phyloP scores from a whole-genome alignment of 140 eudicot genomes.

The Oenanthe javanica region DNA sequence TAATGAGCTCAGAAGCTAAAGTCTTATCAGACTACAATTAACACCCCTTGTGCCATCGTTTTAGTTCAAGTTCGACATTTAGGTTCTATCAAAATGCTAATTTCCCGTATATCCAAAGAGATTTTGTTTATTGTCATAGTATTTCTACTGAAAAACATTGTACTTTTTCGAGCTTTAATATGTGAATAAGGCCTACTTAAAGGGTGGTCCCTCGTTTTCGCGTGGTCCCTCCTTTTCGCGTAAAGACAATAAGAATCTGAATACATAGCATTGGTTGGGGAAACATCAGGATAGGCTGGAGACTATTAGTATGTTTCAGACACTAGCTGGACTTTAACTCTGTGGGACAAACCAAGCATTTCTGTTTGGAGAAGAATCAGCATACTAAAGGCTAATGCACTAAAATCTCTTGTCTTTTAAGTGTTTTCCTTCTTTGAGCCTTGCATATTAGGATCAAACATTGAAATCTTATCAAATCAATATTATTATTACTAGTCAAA shows the following conservation, averaged over 20 bases:
- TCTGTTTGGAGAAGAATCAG: not conserved
- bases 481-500: not conserved
- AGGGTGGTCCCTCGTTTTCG: not conserved
- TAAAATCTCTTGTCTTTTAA: not conserved
- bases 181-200: not conserved
- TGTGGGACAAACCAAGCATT: not conserved
- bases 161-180: not conserved
- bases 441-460: not conserved
- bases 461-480: not conserved
- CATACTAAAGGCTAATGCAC: too few relatives aligned
- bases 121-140: not conserved
- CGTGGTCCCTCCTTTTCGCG: not conserved
- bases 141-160: not conserved
- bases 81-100: not conserved
- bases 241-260: not conserved
- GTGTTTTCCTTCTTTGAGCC: not conserved
- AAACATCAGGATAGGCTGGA: not conserved
- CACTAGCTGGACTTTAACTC: not conserved
- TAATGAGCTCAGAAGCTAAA: too few relatives aligned
- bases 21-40: too few relatives aligned
- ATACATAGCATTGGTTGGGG: not conserved
- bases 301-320: not conserved
- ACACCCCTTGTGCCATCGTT: too few relatives aligned
- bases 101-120: not conserved
- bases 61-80: not conserved